phyloP scores from a whole-genome alignment of 1,139 yeast genomes.

The Yamadazyma spencermartinsiae region DNA sequence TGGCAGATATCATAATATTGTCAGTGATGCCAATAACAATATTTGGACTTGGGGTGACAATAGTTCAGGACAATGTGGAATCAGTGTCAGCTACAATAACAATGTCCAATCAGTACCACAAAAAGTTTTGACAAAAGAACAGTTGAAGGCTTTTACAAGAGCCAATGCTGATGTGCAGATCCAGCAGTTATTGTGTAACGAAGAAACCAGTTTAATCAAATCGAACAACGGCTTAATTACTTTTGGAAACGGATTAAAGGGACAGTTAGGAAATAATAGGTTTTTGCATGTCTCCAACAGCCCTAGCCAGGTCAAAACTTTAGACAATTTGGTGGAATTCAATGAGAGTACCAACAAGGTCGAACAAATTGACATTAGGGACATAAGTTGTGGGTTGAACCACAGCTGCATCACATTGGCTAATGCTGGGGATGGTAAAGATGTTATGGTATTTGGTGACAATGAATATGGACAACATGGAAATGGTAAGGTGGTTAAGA shows the following conservation, averaged over 20 bases:
- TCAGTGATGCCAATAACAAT: slow-evolving; percentile 58
- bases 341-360: slow-evolving; percentile 32
- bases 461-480: slow-evolving; percentile 84
- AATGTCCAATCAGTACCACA: slow-evolving; percentile 73
- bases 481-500: slow-evolving; percentile 68
- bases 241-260: slow-evolving; percentile 83
- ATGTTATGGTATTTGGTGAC: slow-evolving; percentile 80
- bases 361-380: slow-evolving; percentile 46
- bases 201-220: slow-evolving; percentile 62
- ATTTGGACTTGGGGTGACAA: slow-evolving; percentile 87
- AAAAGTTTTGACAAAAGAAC: slow-evolving; percentile 35
- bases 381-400: slow-evolving; percentile 61
- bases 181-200: slow-evolving; percentile 62
- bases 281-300: slow-evolving; percentile 71
- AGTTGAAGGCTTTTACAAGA: slow-evolving; percentile 16
- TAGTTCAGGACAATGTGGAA: slow-evolving; percentile 79
- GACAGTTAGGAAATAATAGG: slow-evolving; percentile 83
- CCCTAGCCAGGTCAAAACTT: slow-evolving; percentile 61
- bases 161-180: slow-evolving; percentile 26
- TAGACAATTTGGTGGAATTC: slow-evolving; percentile 46
- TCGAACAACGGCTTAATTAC: slow-evolving; percentile 43
- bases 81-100: slow-evolving; percentile 61
- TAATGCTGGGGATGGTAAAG: slow-evolving; percentile 45
- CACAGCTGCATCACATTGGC: slow-evolving; percentile 65
- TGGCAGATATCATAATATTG: slow-evolving; percentile 75